Evolutionary conservation across 169 alveolate species (phyloP).

Genomic region (Cryptosporidium baileyi): DNA sequence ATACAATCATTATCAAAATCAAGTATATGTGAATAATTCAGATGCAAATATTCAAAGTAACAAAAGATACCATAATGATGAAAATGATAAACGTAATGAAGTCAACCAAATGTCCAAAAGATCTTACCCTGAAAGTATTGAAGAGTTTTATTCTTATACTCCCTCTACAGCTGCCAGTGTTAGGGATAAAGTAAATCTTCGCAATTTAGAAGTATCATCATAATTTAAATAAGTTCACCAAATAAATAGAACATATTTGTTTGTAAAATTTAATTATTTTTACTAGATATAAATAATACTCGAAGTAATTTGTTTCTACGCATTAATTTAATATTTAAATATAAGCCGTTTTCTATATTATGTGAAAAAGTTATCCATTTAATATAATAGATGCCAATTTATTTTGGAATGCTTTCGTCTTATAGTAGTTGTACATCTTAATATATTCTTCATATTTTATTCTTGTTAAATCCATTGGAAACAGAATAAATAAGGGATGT

Average conservation of each 20-base stretch:
- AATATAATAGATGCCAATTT: not conserved
- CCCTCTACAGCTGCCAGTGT: conserved; percentile 69
- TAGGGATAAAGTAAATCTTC: conserved; percentile 35
- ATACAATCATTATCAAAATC: not conserved
- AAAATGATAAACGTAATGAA: not conserved
- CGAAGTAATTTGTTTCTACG: too few relatives aligned
- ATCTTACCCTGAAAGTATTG: conserved; percentile 52
- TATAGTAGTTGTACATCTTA: conserved; percentile 30
- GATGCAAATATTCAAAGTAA: not conserved
- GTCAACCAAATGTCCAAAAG: conserved; percentile 10
- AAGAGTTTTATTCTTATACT: conserved; percentile 56
- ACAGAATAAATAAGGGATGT: conserved; percentile 29
- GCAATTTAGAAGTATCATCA: conserved; percentile 16
- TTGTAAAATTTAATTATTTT: too few relatives aligned
- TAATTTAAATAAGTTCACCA: too few relatives aligned
- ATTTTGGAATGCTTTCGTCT: conserved; percentile 56
- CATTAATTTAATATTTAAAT: too few relatives aligned
- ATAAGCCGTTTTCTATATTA: too few relatives aligned
- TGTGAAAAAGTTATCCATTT: too few relatives aligned
- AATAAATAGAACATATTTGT: not conserved
- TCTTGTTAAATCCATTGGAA: conserved; percentile 64
- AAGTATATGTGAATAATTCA: not conserved
- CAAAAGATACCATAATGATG: conserved; percentile 7
- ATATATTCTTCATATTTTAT: conserved; percentile 39
- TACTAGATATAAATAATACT: too few relatives aligned